Conservation (phyloP, 148 eudicot species). For the Simmondsia chinensis region DNA sequence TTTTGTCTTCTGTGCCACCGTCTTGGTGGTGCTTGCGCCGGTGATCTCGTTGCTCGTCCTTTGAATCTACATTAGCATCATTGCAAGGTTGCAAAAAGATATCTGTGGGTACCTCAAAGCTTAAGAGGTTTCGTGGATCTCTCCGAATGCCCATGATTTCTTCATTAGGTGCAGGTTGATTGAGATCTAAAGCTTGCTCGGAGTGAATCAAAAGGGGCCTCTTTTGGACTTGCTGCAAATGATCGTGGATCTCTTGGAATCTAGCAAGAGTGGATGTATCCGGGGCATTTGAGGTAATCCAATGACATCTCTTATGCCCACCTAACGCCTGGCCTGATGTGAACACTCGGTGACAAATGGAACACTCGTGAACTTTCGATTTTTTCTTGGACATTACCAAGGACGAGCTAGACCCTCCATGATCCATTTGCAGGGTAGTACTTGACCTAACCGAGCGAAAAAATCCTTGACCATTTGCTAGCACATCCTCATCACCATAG, state of each 20-base stretch:
- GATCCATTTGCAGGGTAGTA: slow-evolving; percentile 25
- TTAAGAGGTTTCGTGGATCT: slow-evolving; percentile 41
- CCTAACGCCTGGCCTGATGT: slow-evolving; percentile 88
- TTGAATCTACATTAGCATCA: slow-evolving; percentile 10
- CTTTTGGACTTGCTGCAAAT: slow-evolving; percentile 22
- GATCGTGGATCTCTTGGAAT: slow-evolving; percentile 40
- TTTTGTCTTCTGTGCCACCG: not conserved
- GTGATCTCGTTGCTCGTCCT: slow-evolving; percentile 4
- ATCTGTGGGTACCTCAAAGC: slow-evolving; percentile 59
- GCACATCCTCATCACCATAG: slow-evolving; percentile 4
- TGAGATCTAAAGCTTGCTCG: slow-evolving; percentile 43
- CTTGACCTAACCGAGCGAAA: slow-evolving; percentile 21
- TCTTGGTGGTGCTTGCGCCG: not conserved
- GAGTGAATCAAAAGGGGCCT: slow-evolving; percentile 18
- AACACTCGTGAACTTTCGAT: slow-evolving; percentile 72
- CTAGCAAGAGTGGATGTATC: slow-evolving; percentile 37
- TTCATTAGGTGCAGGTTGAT: slow-evolving; percentile 33
- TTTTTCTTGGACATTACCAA: slow-evolving; percentile 28
- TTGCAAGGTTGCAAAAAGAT: slow-evolving; percentile 44
- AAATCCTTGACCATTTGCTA: slow-evolving; percentile 20
- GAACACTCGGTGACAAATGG: slow-evolving; percentile 68
- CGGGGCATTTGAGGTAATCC: slow-evolving; percentile 68
- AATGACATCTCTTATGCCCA: slow-evolving; percentile 90
- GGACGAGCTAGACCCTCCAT: slow-evolving; percentile 19
- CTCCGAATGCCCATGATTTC: slow-evolving; percentile 21